phyloP scores from a whole-genome alignment of 441 rosid genomes.

The Erodium texanum region DNA sequence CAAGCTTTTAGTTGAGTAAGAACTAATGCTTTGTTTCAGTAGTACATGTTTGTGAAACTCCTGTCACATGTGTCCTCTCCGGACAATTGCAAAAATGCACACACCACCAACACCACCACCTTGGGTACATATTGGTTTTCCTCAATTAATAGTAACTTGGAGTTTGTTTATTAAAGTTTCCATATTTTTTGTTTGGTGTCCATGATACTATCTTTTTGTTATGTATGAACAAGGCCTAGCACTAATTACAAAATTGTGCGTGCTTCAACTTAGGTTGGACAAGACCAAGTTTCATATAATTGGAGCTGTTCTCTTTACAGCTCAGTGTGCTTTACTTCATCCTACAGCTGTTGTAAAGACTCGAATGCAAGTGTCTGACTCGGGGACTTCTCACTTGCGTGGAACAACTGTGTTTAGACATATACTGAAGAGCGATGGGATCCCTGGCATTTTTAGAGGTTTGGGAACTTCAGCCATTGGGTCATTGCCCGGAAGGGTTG shows the following conservation, averaged over 20 bases:
- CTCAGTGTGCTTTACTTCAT: conserved; percentile 46
- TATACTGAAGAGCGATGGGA: conserved; percentile 36
- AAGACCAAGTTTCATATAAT: conserved; percentile 48
- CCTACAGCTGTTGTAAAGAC: conserved; percentile 56
- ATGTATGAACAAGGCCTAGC: not conserved
- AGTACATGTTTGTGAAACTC: no score
- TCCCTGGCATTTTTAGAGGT: conserved; percentile 47
- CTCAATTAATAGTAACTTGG: no score
- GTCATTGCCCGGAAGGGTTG: conserved; percentile 48
- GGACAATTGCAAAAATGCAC: no score
- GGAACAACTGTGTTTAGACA: conserved; percentile 31
- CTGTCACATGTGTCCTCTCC: no score
- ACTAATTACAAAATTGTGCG: not conserved
- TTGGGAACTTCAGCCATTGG: conserved; percentile 21
- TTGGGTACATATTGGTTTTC: no score
- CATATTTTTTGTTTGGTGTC: not conserved
- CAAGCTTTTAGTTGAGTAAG: no score
- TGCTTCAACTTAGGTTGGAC: conserved; percentile 34
- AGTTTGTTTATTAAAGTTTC: no score
- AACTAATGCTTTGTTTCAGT: no score
- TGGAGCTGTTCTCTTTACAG: conserved; percentile 50
- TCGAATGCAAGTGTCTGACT: conserved; percentile 49
- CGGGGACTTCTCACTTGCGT: conserved; percentile 29
- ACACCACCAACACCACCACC: no score
- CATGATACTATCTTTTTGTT: not conserved